Base-by-base conservation (phyloP, 1,139 yeast genomes). In the Yamadazyma songkhlaensis region DNA sequence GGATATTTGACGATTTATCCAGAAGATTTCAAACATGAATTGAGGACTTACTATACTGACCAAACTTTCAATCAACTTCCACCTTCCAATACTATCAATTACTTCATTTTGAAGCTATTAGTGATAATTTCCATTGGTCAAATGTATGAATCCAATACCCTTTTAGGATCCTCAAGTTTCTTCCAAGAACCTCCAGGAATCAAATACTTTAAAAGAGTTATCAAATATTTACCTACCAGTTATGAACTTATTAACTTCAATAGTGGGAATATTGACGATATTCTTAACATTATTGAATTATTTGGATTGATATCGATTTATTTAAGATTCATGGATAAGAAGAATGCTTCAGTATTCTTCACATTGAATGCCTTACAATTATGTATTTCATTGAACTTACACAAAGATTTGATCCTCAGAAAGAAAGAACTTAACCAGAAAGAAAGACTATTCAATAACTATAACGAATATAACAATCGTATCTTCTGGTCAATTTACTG, bases 401-500 rank as follows among this genome's bases (percentile, higher is more conserved):
- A 60, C 35, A 56, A 58, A 37, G 33, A 35, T 22, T 27, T 43
- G 17, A 26, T 45, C 29, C 27, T 43, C 9, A 36, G 40, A 4
- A 47, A 44, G 29, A 29, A 32, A 3, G 26, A 23, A 9, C 14
- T 21, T 17, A 10, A 36, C 12, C 22, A 27, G 7, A 26, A 26
- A 12, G 25, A 11, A 25, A 25, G 12, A 25, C 8, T 27, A 15
- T 13, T 10, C 10, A 27, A 27, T 13, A 13, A 27, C 26, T 31
- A 40, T 37, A 20, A 35, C 32, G 22, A 43, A 38, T 32, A 31
- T 35, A 45, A 40, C 27, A 36, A 44, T 26, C 38, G 46, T 29
- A 39, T 57, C 2, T 58, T 58, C 49, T 60, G 64, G 64, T 49
- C 60, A 4, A 51, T 52, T 1, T 60, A 48, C 36, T 60, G 64